A percentile compares a stretch with the other conserved stretches of the same genome.
These are phyloP conservation scores for Cairneyella variabilis DNA, from an alignment of 495 filamentous ascomycete species.

Conservation along the genomic window DNA sequence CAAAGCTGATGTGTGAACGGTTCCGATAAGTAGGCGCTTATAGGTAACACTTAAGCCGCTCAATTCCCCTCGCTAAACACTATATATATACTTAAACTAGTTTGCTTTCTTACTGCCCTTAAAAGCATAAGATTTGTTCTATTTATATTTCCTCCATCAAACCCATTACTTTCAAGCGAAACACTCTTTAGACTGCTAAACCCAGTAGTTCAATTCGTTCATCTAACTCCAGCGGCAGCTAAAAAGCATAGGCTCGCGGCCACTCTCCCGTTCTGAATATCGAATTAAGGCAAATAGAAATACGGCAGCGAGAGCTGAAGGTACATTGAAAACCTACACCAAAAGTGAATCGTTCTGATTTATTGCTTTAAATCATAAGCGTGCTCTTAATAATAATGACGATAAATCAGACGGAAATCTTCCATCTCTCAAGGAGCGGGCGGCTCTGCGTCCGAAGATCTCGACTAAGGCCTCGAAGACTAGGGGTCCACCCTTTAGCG, in stretches of 20 bases:
- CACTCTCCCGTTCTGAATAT: conserved; percentile 9
- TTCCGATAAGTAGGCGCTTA: conserved; percentile 7
- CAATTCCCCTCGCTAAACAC: conserved; percentile 16
- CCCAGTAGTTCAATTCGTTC: conserved; percentile 10
- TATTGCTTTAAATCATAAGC: not conserved
- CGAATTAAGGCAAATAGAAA: conserved; percentile 4
- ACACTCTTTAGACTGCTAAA: conserved; percentile 10
- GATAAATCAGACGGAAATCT: conserved; percentile 12
- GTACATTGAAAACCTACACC: conserved; percentile 4
- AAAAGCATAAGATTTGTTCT: conserved; percentile 9
- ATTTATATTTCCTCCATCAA: conserved; percentile 13
- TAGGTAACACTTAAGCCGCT: conserved; percentile 19
- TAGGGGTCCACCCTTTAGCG: conserved; percentile 11
- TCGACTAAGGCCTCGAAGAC: conserved; percentile 9
- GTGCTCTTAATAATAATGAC: conserved; percentile 9
- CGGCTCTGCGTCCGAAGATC: conserved; percentile 14
- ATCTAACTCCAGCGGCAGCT: conserved; percentile 12
- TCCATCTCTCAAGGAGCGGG: conserved; percentile 17
- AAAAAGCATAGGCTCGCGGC: conserved; percentile 8
- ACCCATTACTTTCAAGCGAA: not conserved
- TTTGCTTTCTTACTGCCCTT: conserved; percentile 12
- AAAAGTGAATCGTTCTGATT: conserved; percentile 13
- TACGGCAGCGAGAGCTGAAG: conserved; percentile 11
- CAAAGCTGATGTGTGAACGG: conserved; percentile 15
- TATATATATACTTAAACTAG: conserved; percentile 15